Base-by-base conservation (phyloP, 352 stramenopile species). In the Phytophthora pistaciae region DNA sequence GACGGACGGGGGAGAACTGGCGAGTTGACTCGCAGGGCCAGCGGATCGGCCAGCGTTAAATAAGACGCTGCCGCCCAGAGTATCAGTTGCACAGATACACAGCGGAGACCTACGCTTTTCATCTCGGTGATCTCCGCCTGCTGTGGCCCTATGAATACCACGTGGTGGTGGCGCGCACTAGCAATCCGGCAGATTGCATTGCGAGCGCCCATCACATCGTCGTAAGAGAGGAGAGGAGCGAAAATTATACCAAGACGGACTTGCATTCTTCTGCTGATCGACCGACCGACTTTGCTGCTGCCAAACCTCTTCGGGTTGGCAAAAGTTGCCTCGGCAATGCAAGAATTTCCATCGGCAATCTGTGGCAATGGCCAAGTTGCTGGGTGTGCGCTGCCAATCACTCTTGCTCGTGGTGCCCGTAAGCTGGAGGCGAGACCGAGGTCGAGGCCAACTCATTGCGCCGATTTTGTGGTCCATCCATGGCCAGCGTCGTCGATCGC, bases 41-140 rank as follows among this genome's bases (percentile, higher is more conserved):
- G 68, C 40, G 42, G 57, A 72, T 62, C 68, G 70, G 73, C 71
- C 73, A 80, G 46, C 58, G 21, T 5, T 54, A 70, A 55, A 59
- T 64, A 63, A 72, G 68, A 61, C 72, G 33, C 16, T 31, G 33
- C 72, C 75, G 58, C 57, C 49, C 56, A 69, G 29, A 61, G 58
- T 61, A 74, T 74, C 60, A 31, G 38, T 10, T 53, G 25, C 36
- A 48, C 13, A 48, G 40, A 33, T 33, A 33, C 29, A 14, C n/a
- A 69, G 49, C 18, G 11, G 62, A 68, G 56, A 75, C 61, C 61
- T 64, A 71, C 60, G 44, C 38, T 72, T 66, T 75, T 18, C 9
- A 44, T 74, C 66, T 78, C 71, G 66, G 60, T 78, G 71, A 57
- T 67, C 18, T 60, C 36, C 29, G 29, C 14, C 36, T 11, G 36